phyloP scores from a whole-genome alignment of 345 rosid genomes.

The Brassica rapa region DNA sequence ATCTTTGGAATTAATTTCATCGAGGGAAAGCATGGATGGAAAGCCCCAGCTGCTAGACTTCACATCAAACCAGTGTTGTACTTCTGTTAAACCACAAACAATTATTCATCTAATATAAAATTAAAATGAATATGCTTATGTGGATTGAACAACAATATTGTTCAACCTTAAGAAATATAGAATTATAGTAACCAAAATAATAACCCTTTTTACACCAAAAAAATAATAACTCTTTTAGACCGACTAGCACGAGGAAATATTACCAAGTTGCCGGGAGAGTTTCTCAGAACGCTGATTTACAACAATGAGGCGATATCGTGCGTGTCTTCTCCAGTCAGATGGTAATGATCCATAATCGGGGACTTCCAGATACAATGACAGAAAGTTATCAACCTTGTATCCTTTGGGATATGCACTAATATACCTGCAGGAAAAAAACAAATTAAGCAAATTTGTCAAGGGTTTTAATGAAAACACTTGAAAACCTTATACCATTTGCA shows the following conservation, averaged over 20 bases:
- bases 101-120: background rate
- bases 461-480: background rate
- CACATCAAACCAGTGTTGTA: background rate
- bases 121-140: background rate
- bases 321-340: constrained; percentile 77
- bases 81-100: background rate
- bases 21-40: background rate
- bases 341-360: constrained; percentile 62
- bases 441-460: background rate
- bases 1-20: background rate
- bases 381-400: constrained; percentile 53
- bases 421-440: constrained; percentile 48
- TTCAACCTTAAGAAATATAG: background rate
- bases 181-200: background rate
- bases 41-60: background rate
- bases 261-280: background rate
- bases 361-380: constrained; percentile 75
- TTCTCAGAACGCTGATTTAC: constrained; percentile 49
- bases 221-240: background rate
- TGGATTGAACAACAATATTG: background rate
- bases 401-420: constrained; percentile 72
- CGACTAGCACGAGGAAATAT: background rate
- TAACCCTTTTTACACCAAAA: background rate
- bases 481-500: constrained; percentile 16
- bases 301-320: constrained; percentile 59